Conservation (phyloP, 129 eudicot species). For the Chrysanthemum seticuspe region DNA sequence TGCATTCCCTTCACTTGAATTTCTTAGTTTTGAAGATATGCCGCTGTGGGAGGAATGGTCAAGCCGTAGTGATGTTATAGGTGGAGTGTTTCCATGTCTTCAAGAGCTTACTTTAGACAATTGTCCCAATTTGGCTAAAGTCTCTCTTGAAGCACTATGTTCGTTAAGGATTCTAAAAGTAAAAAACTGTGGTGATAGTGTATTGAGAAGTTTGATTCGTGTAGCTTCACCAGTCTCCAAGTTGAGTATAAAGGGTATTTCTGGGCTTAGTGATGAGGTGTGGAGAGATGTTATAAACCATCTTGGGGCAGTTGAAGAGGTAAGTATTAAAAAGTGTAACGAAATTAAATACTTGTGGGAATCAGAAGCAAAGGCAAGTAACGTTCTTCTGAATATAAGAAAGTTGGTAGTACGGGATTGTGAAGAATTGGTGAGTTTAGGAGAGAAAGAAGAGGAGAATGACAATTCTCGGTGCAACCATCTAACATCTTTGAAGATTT, state of each 20-base stretch:
- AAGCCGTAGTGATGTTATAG: not conserved
- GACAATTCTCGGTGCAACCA: not conserved
- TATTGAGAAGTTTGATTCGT: not conserved
- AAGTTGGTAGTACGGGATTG: not conserved
- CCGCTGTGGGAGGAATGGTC: not conserved
- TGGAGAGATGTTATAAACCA: constrained; percentile 15
- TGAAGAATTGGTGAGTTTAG: constrained; percentile 9
- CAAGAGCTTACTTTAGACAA: not conserved
- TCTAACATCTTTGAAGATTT: constrained; percentile 10
- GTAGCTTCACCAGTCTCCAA: not conserved
- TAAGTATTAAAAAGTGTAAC: not conserved
- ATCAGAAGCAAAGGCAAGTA: constrained; percentile 8
- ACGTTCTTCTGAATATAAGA: constrained; percentile 2
- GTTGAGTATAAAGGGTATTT: not conserved
- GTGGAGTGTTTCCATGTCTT: constrained; percentile 10
- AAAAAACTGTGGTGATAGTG: not conserved
- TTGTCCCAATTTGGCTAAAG: not conserved
- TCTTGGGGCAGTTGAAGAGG: constrained; percentile 10
- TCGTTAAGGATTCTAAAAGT: not conserved
- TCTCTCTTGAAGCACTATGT: not conserved
- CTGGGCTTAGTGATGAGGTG: constrained; percentile 6
- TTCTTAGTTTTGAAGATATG: not conserved
- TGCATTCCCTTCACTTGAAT: constrained; percentile 15
- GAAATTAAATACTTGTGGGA: constrained; percentile 23
- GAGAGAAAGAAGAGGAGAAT: constrained; percentile 18